Conservation (phyloP, 805 yeast species). For the Candida easanensis region DNA sequence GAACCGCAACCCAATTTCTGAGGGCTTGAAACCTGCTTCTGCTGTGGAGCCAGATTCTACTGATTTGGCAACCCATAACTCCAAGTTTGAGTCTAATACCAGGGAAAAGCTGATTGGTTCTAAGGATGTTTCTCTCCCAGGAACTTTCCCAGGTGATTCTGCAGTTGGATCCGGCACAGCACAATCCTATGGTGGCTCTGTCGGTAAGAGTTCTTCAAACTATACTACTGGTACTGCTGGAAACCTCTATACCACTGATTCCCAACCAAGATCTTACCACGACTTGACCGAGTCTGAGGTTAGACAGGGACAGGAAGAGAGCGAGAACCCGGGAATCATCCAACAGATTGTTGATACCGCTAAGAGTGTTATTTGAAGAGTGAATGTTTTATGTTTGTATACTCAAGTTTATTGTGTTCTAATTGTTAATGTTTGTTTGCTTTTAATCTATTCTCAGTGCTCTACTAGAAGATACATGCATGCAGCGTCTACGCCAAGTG, state of each 20-base stretch:
- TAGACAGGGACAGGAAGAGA: conserved; percentile 3
- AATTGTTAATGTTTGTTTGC: no score
- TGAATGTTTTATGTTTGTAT: no score
- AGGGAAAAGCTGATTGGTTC: conserved; percentile 4
- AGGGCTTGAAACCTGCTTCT: conserved; percentile 4
- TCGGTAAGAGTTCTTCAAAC: neutral
- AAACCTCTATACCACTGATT: neutral
- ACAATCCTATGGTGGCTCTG: neutral
- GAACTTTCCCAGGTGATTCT: conserved; percentile 10
- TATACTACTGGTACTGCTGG: conserved; percentile 7
- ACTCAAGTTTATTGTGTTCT: no score
- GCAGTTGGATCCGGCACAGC: neutral
- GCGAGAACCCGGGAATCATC: conserved; percentile 9
- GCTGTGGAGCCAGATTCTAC: conserved; percentile 1
- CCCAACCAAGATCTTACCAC: conserved; percentile 1
- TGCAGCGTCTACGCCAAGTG: no score
- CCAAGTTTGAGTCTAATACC: conserved; percentile 3
- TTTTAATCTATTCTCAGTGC: no score
- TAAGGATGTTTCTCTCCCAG: conserved; percentile 10
- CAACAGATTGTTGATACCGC: conserved; percentile 19
- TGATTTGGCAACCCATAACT: neutral
- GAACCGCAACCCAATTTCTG: conserved; percentile 19
- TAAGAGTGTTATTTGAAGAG: conserved; percentile 17
- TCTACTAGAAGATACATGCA: no score
- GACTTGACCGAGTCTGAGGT: neutral